These are phyloP conservation scores for Beauveria sp. DNA, from an alignment of 2,329 filamentous ascomycete species.

Conservation along the genomic window DNA sequence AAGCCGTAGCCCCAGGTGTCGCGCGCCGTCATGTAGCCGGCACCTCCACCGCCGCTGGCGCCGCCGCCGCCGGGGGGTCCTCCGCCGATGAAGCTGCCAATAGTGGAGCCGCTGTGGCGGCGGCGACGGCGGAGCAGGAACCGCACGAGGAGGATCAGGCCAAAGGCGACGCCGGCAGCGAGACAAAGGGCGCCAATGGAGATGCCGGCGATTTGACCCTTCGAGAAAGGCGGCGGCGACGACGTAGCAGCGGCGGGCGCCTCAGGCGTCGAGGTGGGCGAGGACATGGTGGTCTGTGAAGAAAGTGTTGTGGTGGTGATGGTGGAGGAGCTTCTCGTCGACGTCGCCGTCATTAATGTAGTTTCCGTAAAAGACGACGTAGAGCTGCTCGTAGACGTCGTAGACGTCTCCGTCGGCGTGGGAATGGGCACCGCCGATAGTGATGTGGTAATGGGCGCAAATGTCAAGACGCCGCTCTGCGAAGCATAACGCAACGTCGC, in stretches of 20 bases:
- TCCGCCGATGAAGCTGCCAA: conserved; percentile 29
- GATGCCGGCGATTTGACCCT: conserved; percentile 49
- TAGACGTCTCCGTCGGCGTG: neutral
- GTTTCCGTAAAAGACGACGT: conserved; percentile 6
- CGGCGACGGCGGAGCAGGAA: conserved; percentile 28
- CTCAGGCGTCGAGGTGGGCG: conserved; percentile 12
- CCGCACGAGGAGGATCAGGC: conserved; percentile 38
- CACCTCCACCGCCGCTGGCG: neutral
- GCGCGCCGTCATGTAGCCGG: conserved; percentile 14
- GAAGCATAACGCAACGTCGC: conserved; percentile 42
- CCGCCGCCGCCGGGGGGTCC: conserved; percentile 15
- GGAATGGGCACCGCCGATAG: neutral
- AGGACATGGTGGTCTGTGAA: conserved; percentile 10
- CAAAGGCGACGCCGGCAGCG: conserved; percentile 39
- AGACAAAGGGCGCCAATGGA: conserved; percentile 42
- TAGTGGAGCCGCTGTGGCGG: conserved; percentile 29
- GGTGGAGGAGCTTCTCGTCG: neutral
- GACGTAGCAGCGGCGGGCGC: conserved; percentile 8
- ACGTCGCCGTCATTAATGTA: neutral
- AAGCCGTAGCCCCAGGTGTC: conserved; percentile 29
- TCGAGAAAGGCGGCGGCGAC: conserved; percentile 19
- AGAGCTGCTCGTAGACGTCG: conserved; percentile 2
- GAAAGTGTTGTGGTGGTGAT: neutral
- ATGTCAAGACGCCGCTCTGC: conserved; percentile 20
- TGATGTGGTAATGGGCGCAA: conserved; percentile 17